Evolutionary conservation across 768 basidiomycete species (phyloP), one percentile per base, ranked within the genome.

Genomic region (Suillus ampliporus): DNA sequence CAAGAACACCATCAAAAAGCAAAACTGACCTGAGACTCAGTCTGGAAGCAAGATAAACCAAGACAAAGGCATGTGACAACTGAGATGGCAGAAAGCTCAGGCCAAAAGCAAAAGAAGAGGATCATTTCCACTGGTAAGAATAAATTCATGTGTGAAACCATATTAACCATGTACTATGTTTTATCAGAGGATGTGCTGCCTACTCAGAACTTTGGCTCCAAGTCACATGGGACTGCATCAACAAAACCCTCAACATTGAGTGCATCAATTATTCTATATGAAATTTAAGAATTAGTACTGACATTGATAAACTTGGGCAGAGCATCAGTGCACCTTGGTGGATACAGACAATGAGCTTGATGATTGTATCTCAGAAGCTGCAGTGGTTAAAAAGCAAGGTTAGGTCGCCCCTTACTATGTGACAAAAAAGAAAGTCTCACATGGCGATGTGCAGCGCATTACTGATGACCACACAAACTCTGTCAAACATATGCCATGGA

Each of bases 371-470:
- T 10, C 9, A 4, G 43, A 43, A 43, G 43, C 17, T n/a, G 43
- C 43, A 44, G 4, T 44, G n/a, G 43, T 44, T 44, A 3, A 44
- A 11, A 44, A 44, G n/a, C 31, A 44, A 44, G 43, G 43, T 44
- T n/a, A 44, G 43, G 43, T 43, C 9, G n/a, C 40, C 41, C 17
- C 11, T 19, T n/a, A 31, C 31, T 31, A 41, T 3, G n/a, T 44
- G n/a, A 44, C 43, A 43, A 44, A 21, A 44, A 44, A 21, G 43
- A n/a, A 44, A 44, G n/a, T 44, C 43, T 44, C n/a, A 44, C n/a
- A 44, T 44, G 43, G 10, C 7, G 19, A 7, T 44, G 43, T 44
- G n/a, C n/a, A 44, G 43, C 2, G 10, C n/a, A 11, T 21, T 21
- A 44, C 11, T 4, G 31, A 44, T 5, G n/a, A 44, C 43, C 43